These are phyloP conservation scores for Sutorius australiensis DNA, from an alignment of 768 basidiomycete genomes.

Conservation along the genomic window DNA sequence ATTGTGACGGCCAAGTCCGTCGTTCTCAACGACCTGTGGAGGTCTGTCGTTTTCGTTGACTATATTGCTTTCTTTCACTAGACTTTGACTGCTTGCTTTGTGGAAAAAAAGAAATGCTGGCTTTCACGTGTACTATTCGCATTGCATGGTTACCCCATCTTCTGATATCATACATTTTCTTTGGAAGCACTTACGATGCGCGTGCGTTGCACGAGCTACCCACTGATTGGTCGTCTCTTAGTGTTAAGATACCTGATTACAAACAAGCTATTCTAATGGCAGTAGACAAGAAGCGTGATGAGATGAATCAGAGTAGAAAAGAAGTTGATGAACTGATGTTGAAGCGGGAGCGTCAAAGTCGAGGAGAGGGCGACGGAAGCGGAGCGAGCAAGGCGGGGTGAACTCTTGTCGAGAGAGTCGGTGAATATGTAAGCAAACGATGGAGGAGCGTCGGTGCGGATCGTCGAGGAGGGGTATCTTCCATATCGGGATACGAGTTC, in stretches of 20 bases:
- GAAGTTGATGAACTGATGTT: conserved; percentile 16
- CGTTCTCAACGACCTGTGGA: background rate
- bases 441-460: conserved; percentile 29
- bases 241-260: conserved; percentile 32
- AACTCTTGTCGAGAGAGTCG: conserved; percentile 17
- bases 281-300: conserved; percentile 11
- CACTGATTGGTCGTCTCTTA: conserved; percentile 18
- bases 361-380: conserved; percentile 13
- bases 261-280: conserved; percentile 29
- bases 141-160: conserved; percentile 24
- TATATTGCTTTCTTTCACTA: conserved; percentile 14
- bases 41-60: conserved; percentile 18
- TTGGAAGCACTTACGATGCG: conserved; percentile 23
- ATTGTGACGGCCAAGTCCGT: conserved; percentile 14
- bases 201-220: conserved; percentile 17
- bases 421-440: conserved; percentile 23
- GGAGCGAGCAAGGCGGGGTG: conserved; percentile 12
- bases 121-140: conserved; percentile 35
- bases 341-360: conserved; percentile 17
- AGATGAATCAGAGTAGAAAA: conserved; percentile 15
- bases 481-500: conserved; percentile 18
- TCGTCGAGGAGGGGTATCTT: conserved; percentile 21
- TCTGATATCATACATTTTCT: conserved; percentile 20
- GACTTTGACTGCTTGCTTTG: conserved; percentile 22
- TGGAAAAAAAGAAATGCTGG: conserved; percentile 12